Evolutionary conservation across 2,329 filamentous ascomycete species (phyloP), one percentile per base, ranked within the genome.

Genomic region (Calonectria henricotiae): DNA sequence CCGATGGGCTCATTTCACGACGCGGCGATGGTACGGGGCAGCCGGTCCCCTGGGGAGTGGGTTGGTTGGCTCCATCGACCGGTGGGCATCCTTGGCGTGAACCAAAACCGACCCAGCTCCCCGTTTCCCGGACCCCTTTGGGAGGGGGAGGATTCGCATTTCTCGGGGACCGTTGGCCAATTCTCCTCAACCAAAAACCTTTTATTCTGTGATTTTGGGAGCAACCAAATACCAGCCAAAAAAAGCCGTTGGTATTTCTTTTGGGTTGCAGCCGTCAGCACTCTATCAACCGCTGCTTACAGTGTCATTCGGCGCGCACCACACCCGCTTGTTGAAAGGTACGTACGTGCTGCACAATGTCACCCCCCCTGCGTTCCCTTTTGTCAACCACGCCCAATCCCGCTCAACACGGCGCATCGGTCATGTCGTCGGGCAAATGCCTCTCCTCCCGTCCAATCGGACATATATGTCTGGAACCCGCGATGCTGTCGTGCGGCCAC

Each of bases 81-180:
- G 35, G 27, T 44, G 55, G 55, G 62, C 46, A 51, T 49, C 44
- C 27, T 62, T 65, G 67, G 55, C 67, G 62, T 60, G 39, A 66
- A 69, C 67, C 67, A 58, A 65, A 69, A 62, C 54, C 54, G 41
- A 55, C 43, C 47, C 44, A 62, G 41, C 62, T 69, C 55, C 46
- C 35, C 58, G 62, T 55, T 62, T 61, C 39, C 44, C 20, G 49
- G 62, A 35, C 35, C 41, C 61, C 49, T 46, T n/a, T 43, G 27
- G 55, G 23, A 41, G 27, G 27, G 27, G 55, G 23, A 41, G 27
- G 27, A 30, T 61, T 61, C 23, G 15, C 5, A 12, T 20, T 44
- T 44, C 55, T 44, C 39, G 44, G 23, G 62, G 7, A 39, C 23
- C 32, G 32, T 49, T 23, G 30, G 20, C 32, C 35, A 41, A 51